Conservation (phyloP, 345 rosid genomes). For the Mangifera indica region DNA sequence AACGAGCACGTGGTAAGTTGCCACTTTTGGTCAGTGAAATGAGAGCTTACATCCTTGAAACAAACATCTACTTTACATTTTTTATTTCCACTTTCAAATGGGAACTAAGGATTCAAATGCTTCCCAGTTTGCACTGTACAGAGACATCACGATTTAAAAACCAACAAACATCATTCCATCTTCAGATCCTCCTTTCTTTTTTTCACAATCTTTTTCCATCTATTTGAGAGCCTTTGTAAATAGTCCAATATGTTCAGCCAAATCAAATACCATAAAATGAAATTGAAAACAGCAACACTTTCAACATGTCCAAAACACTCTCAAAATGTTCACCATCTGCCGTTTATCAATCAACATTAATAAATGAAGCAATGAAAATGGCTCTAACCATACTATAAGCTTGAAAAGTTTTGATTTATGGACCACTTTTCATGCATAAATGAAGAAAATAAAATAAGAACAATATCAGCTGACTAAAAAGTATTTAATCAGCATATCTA, state of each 20-base stretch:
- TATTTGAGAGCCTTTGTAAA: too few species aligned
- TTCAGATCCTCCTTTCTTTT: not conserved
- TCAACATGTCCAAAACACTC: too few species aligned
- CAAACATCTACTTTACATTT: too few species aligned
- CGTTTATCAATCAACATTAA: too few species aligned
- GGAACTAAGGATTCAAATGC: not conserved
- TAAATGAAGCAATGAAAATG: too few species aligned
- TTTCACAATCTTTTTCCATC: too few species aligned
- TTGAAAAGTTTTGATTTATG: not conserved
- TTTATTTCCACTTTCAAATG: too few species aligned
- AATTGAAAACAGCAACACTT: too few species aligned
- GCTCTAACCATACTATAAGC: not conserved
- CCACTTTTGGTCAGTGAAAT: not conserved
- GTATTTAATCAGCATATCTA: slow-evolving; percentile 34
- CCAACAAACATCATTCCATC: not conserved
- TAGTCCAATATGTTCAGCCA: too few species aligned
- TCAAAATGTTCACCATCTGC: too few species aligned
- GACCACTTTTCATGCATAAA: slow-evolving; percentile 12
- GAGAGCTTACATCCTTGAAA: not conserved
- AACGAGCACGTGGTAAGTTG: not conserved
- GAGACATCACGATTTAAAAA: not conserved
- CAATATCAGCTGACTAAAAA: slow-evolving; percentile 35
- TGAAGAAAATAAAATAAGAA: not conserved
- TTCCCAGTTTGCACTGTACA: not conserved
- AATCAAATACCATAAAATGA: too few species aligned